A percentile compares a stretch with the other conserved stretches of the same genome.
Conservation (phyloP, 495 filamentous ascomycete species). For the Aspergillus kassunensis region DNA sequence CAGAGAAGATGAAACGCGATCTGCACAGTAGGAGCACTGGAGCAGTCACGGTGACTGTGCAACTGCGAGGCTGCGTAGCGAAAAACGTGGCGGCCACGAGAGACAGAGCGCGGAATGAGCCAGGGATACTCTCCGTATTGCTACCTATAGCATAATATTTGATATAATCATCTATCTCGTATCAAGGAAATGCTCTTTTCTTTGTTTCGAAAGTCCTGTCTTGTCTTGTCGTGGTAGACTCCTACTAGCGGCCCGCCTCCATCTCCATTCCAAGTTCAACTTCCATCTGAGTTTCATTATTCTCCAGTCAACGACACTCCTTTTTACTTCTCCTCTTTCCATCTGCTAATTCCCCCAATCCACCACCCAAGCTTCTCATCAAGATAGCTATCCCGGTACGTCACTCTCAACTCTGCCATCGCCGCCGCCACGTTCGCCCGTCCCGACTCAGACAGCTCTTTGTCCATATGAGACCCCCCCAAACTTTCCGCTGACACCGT, state of each 20-base stretch:
- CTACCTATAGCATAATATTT: too few relatives aligned
- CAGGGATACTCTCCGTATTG: too few relatives aligned
- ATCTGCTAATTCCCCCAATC: constrained; percentile 4
- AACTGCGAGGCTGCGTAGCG: constrained; percentile 18
- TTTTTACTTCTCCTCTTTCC: constrained; percentile 7
- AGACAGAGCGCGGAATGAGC: constrained; percentile 3
- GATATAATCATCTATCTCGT: too few relatives aligned
- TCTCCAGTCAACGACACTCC: neutral
- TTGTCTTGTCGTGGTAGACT: constrained; percentile 1
- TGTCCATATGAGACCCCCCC: constrained; percentile 6
- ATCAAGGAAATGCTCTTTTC: too few relatives aligned
- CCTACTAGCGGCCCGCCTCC: constrained; percentile 6
- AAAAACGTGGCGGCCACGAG: constrained; percentile 46
- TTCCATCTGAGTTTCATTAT: neutral
- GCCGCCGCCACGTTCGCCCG: constrained; percentile 9
- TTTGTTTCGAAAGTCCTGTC: constrained; percentile 6
- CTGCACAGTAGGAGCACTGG: too few relatives aligned
- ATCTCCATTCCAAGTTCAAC: constrained; percentile 3
- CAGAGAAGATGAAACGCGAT: constrained; percentile 7
- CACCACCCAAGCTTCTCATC: constrained; percentile 7
- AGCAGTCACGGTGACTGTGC: too few relatives aligned
- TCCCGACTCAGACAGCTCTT: constrained; percentile 7
- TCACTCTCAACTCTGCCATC: neutral
- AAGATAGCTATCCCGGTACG: constrained; percentile 1
- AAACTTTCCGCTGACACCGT: constrained; percentile 9